Conservation (phyloP, 805 yeast species). For the Blastobotrys peoriensis region DNA sequence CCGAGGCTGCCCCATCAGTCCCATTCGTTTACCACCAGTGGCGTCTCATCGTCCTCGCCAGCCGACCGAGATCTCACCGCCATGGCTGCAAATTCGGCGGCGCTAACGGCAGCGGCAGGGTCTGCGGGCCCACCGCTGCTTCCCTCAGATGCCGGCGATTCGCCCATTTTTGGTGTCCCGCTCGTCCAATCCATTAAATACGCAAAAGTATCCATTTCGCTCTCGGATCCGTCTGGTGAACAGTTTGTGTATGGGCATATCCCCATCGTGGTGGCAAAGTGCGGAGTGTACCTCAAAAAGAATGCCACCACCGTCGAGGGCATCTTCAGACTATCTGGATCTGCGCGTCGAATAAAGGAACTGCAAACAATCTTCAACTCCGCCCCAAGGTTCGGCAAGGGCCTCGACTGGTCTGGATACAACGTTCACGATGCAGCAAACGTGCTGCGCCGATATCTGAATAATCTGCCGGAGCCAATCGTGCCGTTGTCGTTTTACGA, state of each 20-base stretch:
- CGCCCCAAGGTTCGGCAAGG: slow-evolving; percentile 87
- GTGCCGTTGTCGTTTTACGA: slow-evolving; percentile 75
- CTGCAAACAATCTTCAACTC: slow-evolving; percentile 76
- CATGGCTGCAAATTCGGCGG: no score
- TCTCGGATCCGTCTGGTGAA: slow-evolving; percentile 50
- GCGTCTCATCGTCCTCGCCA: not conserved
- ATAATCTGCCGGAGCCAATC: slow-evolving; percentile 86
- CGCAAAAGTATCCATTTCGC: slow-evolving; percentile 72
- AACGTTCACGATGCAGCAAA: slow-evolving; percentile 97
- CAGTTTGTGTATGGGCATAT: slow-evolving; percentile 78
- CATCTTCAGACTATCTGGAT: slow-evolving; percentile 88
- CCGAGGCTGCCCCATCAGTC: slow-evolving; percentile 34
- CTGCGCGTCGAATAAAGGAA: slow-evolving; percentile 79
- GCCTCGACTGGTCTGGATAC: slow-evolving; percentile 85
- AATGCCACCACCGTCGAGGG: slow-evolving; percentile 75
- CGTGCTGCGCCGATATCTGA: slow-evolving; percentile 74
- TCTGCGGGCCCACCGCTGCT: not conserved
- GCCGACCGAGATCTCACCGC: not conserved
- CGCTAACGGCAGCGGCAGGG: not conserved
- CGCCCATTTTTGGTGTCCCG: slow-evolving; percentile 72
- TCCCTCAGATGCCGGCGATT: not conserved
- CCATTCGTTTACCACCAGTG: slow-evolving; percentile 21
- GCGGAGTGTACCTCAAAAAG: slow-evolving; percentile 79
- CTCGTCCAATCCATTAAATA: slow-evolving; percentile 61
- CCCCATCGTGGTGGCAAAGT: slow-evolving; percentile 92